Base-by-base conservation (phyloP, 192 early-diverging fungal species). In the Coemansia sp. region DNA sequence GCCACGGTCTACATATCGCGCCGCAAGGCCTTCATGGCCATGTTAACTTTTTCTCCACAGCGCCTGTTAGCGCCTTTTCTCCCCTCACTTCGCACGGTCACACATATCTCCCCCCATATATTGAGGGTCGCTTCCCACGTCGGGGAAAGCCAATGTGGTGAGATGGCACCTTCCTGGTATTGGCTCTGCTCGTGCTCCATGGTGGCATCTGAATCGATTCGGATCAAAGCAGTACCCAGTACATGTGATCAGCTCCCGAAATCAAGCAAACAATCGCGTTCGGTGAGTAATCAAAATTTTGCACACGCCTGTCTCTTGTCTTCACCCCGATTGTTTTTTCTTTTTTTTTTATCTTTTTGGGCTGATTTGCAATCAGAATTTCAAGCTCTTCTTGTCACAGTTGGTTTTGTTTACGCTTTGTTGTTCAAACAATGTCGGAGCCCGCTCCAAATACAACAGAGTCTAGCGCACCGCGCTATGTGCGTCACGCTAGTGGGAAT, bases 391-490 rank as follows among this genome's bases (percentile, higher is more conserved):
- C 50, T 55, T 28, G 9, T 59, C 34, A 33, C 57, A 63, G 48
- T 64, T 64, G 48, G 36, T 35, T 38, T 39, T 48, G 36, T 56
- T 55, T 13, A 55, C 35, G 20, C 31, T 57, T 65, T 28, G 26
- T 57, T 42, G 26, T 35, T 48, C 55, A 60, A 31, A 55, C 37
- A 61, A 69, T 69, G 66, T 59, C 45, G 45, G 66, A 69, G 59
- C 53, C 59, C 55, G 39, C 28, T 23, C 35, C 47, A 35, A 53
- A 28, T 34, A 39, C 60, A 52, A 26, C 48, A 55, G 52, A 55
- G 14, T 52, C 64, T 16, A 57, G 31, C 55, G 53, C 21, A 23
- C 33, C 20, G 28, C 35, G 23, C 50, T 28, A 64, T 64, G 63
- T 8, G 23, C 43, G 35, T 14, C 57, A 33, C 58, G 10, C 23